A percentile compares a stretch with the other conserved stretches of the same genome.
phyloP scores from a whole-genome alignment of 2,329 filamentous ascomycete species.

The Aspergillus jensenii region DNA sequence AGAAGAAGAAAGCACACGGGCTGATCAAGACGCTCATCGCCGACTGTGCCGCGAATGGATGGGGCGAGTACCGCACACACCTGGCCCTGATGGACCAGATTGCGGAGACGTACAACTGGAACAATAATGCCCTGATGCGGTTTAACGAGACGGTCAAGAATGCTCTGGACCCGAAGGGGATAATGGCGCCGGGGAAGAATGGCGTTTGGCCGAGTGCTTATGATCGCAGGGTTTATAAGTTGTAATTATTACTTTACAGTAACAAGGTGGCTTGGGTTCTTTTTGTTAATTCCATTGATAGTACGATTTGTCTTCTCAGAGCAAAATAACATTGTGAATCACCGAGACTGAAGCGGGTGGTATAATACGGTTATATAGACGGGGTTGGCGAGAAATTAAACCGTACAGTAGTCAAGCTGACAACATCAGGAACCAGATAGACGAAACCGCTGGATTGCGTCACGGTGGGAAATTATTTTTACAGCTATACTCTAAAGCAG shows the following conservation, averaged over 20 bases:
- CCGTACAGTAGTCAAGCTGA: no score
- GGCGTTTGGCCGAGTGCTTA: background rate
- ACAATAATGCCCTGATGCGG: conserved; percentile 42
- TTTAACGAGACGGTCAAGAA: conserved; percentile 50
- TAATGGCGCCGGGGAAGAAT: background rate
- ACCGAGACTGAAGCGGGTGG: no score
- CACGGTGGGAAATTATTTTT: no score
- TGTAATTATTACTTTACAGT: background rate
- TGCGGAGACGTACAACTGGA: conserved; percentile 49
- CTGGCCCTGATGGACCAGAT: conserved; percentile 50
- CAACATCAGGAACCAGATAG: no score
- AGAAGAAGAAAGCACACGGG: conserved; percentile 38
- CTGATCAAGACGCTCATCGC: conserved; percentile 42
- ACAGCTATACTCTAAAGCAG: no score
- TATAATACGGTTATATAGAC: no score
- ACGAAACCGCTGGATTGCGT: no score
- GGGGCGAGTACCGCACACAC: conserved; percentile 47
- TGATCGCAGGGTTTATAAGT: background rate
- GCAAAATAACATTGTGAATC: no score
- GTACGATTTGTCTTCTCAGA: no score
- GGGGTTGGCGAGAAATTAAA: no score
- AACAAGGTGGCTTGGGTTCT: no score
- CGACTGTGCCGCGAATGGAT: conserved; percentile 36
- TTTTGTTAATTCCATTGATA: no score
- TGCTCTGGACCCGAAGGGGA: conserved; percentile 43